These are phyloP conservation scores for Mycena leptocephala DNA, from an alignment of 768 basidiomycete species.

Conservation along the genomic window DNA sequence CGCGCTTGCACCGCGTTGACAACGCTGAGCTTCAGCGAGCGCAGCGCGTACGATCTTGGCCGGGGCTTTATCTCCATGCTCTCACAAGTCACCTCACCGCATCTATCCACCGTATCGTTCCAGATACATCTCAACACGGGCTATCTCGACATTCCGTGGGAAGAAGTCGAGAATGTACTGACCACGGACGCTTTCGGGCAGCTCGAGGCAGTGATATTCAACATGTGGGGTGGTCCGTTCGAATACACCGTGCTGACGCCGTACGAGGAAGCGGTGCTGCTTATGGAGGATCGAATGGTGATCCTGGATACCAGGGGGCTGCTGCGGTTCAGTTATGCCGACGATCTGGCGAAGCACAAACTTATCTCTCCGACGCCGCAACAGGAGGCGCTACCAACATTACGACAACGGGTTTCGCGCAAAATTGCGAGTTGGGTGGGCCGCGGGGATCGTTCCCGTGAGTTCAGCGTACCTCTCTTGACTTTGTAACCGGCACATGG, in stretches of 20 bases:
- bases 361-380: background rate
- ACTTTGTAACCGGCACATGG: background rate
- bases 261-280: constrained; percentile 8
- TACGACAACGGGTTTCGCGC: background rate
- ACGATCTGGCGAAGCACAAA: background rate
- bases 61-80: constrained; percentile 8
- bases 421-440: background rate
- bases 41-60: constrained; percentile 16
- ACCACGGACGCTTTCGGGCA: background rate
- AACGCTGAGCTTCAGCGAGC: constrained; percentile 24
- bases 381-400: background rate
- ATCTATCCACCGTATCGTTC: constrained; percentile 17
- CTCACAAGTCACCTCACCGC: background rate
- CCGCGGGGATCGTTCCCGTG: background rate
- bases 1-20: background rate
- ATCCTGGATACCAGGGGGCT: background rate
- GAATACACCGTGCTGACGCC: background rate
- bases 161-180: constrained; percentile 4
- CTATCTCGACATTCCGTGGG: constrained; percentile 25
- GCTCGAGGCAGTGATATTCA: background rate
- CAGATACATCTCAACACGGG: background rate
- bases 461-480: too few species aligned
- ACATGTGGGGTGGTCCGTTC: constrained; percentile 10
- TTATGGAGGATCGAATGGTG: background rate
- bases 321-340: constrained; percentile 1